These are phyloP conservation scores for Aureobasidium uvarum DNA, from an alignment of 2,329 filamentous ascomycete species.

Conservation along the genomic window DNA sequence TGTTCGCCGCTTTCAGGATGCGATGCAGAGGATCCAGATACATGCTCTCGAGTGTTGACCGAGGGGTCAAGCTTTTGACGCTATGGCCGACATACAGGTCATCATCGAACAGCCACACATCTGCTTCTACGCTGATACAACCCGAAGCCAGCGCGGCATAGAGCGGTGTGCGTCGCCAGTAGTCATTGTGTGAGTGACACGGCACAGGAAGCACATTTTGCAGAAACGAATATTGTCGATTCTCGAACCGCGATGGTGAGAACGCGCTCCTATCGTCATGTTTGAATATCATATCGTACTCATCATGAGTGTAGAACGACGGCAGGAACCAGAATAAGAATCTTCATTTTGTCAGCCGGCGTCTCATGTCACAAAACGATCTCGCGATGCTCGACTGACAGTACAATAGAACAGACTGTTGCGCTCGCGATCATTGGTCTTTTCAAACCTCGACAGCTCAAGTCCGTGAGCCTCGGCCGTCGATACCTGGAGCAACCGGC, in stretches of 20 bases:
- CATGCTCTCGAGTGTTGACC: constrained; percentile 51
- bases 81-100: constrained; percentile 56
- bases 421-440: neutral
- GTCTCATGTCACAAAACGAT: too few relatives aligned
- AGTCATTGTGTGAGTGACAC: constrained; percentile 58
- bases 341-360: neutral
- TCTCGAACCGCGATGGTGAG: neutral
- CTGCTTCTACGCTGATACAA: constrained; percentile 57
- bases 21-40: constrained; percentile 52
- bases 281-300: neutral
- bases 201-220: constrained; percentile 45
- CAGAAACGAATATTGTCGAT: neutral
- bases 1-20: neutral
- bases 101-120: constrained; percentile 54
- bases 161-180: constrained; percentile 56
- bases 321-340: neutral
- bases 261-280: constrained; percentile 32
- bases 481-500: neutral
- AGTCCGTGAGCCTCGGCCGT: neutral
- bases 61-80: constrained; percentile 46
- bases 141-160: constrained; percentile 56
- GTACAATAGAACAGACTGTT: neutral
- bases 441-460: neutral
- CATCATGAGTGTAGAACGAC: neutral
- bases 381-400: neutral